phyloP scores from a whole-genome alignment of 768 basidiomycete genomes.

The Crucibulum laeve region DNA sequence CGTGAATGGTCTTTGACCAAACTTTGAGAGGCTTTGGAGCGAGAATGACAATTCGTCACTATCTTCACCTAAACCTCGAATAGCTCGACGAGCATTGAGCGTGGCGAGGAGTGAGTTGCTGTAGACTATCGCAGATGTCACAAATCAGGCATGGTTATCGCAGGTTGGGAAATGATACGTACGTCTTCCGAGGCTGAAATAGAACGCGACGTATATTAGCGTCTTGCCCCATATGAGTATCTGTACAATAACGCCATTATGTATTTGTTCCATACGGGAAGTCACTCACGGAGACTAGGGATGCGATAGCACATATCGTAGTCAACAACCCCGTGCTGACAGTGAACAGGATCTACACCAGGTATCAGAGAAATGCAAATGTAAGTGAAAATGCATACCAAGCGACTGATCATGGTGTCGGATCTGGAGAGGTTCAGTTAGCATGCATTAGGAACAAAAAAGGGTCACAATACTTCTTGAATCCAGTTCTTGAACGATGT shows the following conservation, averaged over 20 bases:
- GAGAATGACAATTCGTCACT: constrained; percentile 44
- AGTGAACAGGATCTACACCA: constrained; percentile 30
- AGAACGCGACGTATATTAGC: constrained; percentile 55
- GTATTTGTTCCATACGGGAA: background rate
- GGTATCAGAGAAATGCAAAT: background rate
- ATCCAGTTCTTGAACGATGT: constrained; percentile 46
- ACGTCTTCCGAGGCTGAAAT: constrained; percentile 51
- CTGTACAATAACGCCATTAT: constrained; percentile 17
- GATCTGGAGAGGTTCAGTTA: constrained; percentile 25
- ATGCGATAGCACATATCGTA: constrained; percentile 37
- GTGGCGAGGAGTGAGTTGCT: constrained; percentile 53
- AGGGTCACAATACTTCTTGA: constrained; percentile 34
- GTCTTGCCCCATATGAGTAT: constrained; percentile 44
- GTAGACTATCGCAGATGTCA: constrained; percentile 40
- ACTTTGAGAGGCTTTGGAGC: constrained; percentile 38
- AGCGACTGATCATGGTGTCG: constrained; percentile 38
- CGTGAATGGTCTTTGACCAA: constrained; percentile 23
- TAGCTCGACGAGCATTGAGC: constrained; percentile 42
- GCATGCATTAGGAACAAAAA: background rate
- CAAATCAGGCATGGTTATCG: background rate
- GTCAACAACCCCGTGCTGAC: constrained; percentile 39
- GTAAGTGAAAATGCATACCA: background rate
- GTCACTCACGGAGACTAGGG: constrained; percentile 31
- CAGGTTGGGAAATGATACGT: constrained; percentile 11
- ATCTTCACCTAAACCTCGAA: constrained; percentile 39